Percentiles rank a stretch among this genome's conserved stretches.
Conservation (phyloP, 2,329 filamentous ascomycete species). For the Stachybotrys chlorohalonatus region DNA sequence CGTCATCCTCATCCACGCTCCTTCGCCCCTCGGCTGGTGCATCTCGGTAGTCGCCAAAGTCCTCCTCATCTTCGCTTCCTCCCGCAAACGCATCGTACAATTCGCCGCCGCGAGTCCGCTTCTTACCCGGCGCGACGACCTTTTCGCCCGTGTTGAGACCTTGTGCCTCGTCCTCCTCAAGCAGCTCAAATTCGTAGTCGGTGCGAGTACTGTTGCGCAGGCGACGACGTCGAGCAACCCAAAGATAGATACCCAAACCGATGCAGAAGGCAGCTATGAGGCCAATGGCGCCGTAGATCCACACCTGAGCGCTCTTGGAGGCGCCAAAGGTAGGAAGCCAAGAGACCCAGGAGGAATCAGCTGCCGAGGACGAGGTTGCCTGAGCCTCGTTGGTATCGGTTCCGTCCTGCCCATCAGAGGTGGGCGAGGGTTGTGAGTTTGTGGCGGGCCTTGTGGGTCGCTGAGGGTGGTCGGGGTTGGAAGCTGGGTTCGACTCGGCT, state of each 20-base stretch:
- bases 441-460: constrained; percentile 44
- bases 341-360: constrained; percentile 60
- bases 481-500: constrained; percentile 29
- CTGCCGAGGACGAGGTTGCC: constrained; percentile 41
- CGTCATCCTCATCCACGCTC: constrained; percentile 29
- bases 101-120: constrained; percentile 66
- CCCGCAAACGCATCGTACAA: constrained; percentile 97
- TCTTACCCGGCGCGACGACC: constrained; percentile 29
- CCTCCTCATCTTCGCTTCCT: constrained; percentile 61
- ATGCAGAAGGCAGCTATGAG: constrained; percentile 79
- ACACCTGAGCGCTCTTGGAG: constrained; percentile 77
- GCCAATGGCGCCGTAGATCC: constrained; percentile 84
- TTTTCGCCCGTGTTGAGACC: constrained; percentile 40
- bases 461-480: constrained; percentile 49
- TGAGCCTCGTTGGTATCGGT: constrained; percentile 19
- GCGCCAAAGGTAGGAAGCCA: constrained; percentile 88
- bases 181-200: constrained; percentile 88
- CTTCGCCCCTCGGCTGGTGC: constrained; percentile 32
- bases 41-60: constrained; percentile 34
- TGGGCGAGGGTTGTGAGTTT: constrained; percentile 12
- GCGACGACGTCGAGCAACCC: constrained; percentile 67
- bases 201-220: constrained; percentile 65
- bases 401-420: constrained; percentile 12
- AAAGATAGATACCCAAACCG: constrained; percentile 74
- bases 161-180: constrained; percentile 71